These are phyloP conservation scores for Capsella rubella DNA, from an alignment of 441 rosid species.

Conservation along the genomic window DNA sequence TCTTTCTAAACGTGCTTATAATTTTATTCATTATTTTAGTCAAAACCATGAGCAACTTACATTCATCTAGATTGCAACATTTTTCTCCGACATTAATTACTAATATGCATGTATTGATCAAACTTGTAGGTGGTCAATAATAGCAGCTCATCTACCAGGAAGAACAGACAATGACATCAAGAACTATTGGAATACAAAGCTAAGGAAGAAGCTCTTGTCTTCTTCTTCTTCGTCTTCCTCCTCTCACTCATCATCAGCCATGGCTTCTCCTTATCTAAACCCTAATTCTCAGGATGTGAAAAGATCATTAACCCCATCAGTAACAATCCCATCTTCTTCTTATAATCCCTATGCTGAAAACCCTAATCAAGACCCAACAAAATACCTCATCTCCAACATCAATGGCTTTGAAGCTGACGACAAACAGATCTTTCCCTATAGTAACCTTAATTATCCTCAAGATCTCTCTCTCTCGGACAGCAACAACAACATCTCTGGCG, in stretches of 20 bases:
- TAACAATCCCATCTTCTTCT: conserved; percentile 44
- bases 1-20: background rate
- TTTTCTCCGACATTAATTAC: conserved; percentile 29
- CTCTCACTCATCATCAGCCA: conserved; percentile 46
- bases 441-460: conserved; percentile 38
- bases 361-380: conserved; percentile 40
- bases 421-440: conserved; percentile 38
- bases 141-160: conserved; percentile 72
- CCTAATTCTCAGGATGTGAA: conserved; percentile 38
- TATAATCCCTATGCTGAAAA: conserved; percentile 51
- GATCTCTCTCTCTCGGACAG: conserved; percentile 27
- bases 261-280: conserved; percentile 34
- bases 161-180: conserved; percentile 71
- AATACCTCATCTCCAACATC: conserved; percentile 45
- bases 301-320: conserved; percentile 45
- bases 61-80: conserved; percentile 25
- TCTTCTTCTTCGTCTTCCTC: conserved; percentile 52
- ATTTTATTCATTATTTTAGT: conserved; percentile 23
- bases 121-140: conserved; percentile 66
- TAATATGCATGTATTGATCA: conserved; percentile 6
- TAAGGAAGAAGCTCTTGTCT: conserved; percentile 66
- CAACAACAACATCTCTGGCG: conserved; percentile 25
- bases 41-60: conserved; percentile 32
- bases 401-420: conserved; percentile 44
- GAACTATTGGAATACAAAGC: conserved; percentile 74